These are phyloP conservation scores for Metarhizium robertsii DNA, from an alignment of 2,329 filamentous ascomycete species.

Conservation along the genomic window DNA sequence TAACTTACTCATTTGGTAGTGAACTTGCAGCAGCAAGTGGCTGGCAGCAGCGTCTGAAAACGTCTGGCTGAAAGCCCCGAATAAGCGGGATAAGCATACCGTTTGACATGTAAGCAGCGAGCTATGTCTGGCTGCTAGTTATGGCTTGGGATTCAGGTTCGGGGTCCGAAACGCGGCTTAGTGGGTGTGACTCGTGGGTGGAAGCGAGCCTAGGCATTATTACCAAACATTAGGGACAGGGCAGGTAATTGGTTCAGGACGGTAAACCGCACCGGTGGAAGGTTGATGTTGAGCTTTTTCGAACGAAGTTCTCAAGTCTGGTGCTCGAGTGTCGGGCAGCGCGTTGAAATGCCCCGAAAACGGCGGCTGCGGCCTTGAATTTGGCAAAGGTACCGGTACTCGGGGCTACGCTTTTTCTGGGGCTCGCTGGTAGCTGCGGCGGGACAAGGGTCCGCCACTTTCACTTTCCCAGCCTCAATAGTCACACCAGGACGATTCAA, in stretches of 20 bases:
- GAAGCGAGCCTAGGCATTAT: not conserved
- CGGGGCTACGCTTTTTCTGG: not conserved
- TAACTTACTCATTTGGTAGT: too few relatives aligned
- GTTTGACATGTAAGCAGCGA: not conserved
- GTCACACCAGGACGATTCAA: conserved; percentile 1
- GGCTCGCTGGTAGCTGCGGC: not conserved
- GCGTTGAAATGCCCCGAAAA: not conserved
- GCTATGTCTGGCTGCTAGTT: too few relatives aligned
- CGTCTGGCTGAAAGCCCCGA: not conserved
- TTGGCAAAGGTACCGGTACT: not conserved
- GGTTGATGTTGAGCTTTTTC: not conserved
- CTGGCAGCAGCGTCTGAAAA: not conserved
- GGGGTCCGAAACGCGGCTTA: not conserved
- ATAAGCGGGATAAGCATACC: not conserved
- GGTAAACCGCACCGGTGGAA: not conserved
- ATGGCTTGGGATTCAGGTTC: not conserved
- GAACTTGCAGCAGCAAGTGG: not conserved
- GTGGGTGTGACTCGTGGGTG: not conserved
- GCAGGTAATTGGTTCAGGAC: not conserved
- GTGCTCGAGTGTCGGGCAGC: not conserved
- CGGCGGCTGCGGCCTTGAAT: not conserved
- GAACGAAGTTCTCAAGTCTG: not conserved
- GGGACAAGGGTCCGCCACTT: not conserved
- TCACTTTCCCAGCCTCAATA: not conserved
- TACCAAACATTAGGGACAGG: too few relatives aligned